Conservation (phyloP, 2,329 filamentous ascomycete genomes). For the Cercospora sojina region DNA sequence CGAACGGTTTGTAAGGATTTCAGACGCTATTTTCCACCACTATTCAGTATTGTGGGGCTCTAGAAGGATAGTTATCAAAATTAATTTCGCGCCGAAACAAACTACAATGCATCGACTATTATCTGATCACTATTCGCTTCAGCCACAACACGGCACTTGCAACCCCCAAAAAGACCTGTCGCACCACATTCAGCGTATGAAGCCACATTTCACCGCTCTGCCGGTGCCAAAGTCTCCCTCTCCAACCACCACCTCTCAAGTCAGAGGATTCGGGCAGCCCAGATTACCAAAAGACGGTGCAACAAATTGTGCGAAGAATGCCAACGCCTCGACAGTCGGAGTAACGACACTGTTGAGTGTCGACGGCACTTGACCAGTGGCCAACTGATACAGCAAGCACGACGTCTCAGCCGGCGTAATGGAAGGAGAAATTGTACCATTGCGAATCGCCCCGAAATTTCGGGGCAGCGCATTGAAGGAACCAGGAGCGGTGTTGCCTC, state of each 20-base stretch:
- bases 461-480: conserved; percentile 41
- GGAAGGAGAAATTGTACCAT: conserved; percentile 39
- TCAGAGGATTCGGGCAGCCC: conserved; percentile 37
- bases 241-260: not conserved
- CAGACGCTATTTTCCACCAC: not conserved
- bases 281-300: conserved; percentile 36
- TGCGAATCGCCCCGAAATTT: conserved; percentile 33
- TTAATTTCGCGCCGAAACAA: not conserved
- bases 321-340: conserved; percentile 39
- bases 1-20: not conserved
- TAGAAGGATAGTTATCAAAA: not conserved
- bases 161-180: not conserved
- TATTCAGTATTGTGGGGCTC: not conserved
- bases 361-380: conserved; percentile 41
- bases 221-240: not conserved
- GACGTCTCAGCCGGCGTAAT: conserved; percentile 35
- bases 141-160: not conserved
- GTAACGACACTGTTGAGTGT: conserved; percentile 41
- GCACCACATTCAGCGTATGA: not conserved
- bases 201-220: not conserved
- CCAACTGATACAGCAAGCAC: conserved; percentile 47
- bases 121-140: not conserved
- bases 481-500: conserved; percentile 32
- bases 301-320: conserved; percentile 37
- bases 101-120: not conserved